Evolutionary conservation across 306 rosid species (phyloP), one percentile per base, ranked within the genome.

Genomic region (Vigna unguiculata): DNA sequence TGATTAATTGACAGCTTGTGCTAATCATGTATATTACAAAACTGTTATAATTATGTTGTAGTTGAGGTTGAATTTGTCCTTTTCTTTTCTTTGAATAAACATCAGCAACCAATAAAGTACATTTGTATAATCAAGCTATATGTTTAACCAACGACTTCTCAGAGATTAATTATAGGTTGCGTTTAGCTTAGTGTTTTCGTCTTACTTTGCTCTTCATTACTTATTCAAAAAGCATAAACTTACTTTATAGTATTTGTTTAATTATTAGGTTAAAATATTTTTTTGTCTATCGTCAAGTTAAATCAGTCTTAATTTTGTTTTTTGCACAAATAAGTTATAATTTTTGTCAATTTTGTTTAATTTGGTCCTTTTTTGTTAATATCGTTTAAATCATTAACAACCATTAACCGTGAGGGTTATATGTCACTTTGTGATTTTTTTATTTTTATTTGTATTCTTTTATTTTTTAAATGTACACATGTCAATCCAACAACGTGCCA

Each of bases 121-220:
- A 30, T 48, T 70, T 70, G 28, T 48, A 45, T 45, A 30, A 59
- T 59, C 15, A 20, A 75, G 9, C 64, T 49, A 75, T 51, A 15
- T 15, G 38, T 49, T 17, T 63, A 34, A 41, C 11, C 58, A 21
- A 10, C 41, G 14, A 61, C 61, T 30, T 74, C 36, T 46, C 46
- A 11, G 40, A 38, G 17, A 51, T 76, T 52, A 65, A 32, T 30
- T 47, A 59, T 75, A 48, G 22, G 36, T 75, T 47, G 60, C 79
- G 28, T 49, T 36, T 8, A 47, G 51, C 51, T 43, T 25, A 51
- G 57, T 36, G 46, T 43, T 19, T 49, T 48, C 25, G 16, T 34
- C 41, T 62, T 75, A 41, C 21, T 75, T 4, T 48, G 57, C 22
- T 41, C 57, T 28, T 19, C 14, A 2, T 10, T 58, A 43, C 55